Percentiles rank a stretch among this genome's conserved stretches.
phyloP scores from a whole-genome alignment of 1,139 yeast species.

The Meyerozyma elateridarum region DNA sequence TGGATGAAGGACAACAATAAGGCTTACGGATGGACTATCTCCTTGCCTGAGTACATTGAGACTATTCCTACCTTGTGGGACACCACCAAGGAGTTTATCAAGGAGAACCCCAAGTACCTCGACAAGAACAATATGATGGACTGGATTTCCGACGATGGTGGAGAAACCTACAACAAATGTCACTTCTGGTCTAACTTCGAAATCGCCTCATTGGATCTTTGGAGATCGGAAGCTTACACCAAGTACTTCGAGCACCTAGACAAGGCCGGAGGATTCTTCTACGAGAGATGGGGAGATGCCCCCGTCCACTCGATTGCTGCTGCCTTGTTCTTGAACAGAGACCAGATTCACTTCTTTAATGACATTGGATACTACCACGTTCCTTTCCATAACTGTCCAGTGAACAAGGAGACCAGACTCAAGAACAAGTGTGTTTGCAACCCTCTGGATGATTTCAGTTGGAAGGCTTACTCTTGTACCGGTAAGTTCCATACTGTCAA shows the following conservation, averaged over 20 bases:
- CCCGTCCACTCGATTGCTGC: slow-evolving; percentile 89
- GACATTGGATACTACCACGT: slow-evolving; percentile 82
- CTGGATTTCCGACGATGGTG: slow-evolving; percentile 67
- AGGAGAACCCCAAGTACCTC: slow-evolving; percentile 59
- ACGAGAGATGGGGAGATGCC: slow-evolving; percentile 94
- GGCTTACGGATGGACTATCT: slow-evolving; percentile 73
- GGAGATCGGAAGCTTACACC: slow-evolving; percentile 67
- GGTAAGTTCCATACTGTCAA: slow-evolving; percentile 62
- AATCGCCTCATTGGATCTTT: slow-evolving; percentile 67
- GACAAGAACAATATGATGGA: slow-evolving; percentile 65
- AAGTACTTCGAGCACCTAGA: slow-evolving; percentile 70
- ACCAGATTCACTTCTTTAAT: slow-evolving; percentile 70
- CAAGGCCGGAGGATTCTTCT: slow-evolving; percentile 79
- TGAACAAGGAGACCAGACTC: slow-evolving; percentile 48
- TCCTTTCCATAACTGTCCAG: slow-evolving; percentile 75
- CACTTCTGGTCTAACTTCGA: slow-evolving; percentile 91
- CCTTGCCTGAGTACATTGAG: slow-evolving; percentile 76
- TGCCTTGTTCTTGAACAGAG: slow-evolving; percentile 63
- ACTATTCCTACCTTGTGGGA: slow-evolving; percentile 84
- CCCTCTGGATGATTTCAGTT: slow-evolving; percentile 74
- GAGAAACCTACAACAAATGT: slow-evolving; percentile 67
- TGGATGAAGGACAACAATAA: slow-evolving; percentile 73
- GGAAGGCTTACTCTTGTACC: slow-evolving; percentile 85
- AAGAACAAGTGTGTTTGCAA: slow-evolving; percentile 66
- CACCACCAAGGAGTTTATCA: slow-evolving; percentile 63